These are phyloP conservation scores for Albatrellus ellisii DNA, from an alignment of 768 basidiomycete species.

Conservation along the genomic window DNA sequence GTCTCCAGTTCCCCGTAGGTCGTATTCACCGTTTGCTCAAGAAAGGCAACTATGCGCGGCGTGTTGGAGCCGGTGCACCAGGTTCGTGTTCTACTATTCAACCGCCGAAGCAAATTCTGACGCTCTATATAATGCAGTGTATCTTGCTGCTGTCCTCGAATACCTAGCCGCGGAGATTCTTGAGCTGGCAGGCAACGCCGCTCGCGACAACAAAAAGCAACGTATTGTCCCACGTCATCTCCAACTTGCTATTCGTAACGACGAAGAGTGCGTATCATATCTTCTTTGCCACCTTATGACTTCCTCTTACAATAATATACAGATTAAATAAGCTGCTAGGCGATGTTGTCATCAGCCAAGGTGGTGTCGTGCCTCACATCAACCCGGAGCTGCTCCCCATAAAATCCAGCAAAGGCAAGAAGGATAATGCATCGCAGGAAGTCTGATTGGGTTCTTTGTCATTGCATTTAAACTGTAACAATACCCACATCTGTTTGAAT, in stretches of 20 bases:
- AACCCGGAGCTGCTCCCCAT: constrained; percentile 21
- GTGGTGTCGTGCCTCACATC: constrained; percentile 74
- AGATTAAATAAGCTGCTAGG: constrained; percentile 74
- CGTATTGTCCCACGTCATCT: constrained; percentile 90
- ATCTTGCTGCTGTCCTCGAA: constrained; percentile 82
- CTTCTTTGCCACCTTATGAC: not conserved
- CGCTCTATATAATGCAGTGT: constrained; percentile 32
- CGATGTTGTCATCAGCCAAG: constrained; percentile 80
- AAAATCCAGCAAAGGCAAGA: constrained; percentile 5
- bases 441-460: not conserved
- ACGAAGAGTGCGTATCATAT: constrained; percentile 49
- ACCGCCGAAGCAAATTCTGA: not conserved
- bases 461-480: no score
- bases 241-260: constrained; percentile 84
- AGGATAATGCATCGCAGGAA: constrained; percentile 4
- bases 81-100: constrained; percentile 27
- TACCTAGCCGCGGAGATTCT: constrained; percentile 89
- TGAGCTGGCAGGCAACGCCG: constrained; percentile 80
- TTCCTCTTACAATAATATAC: constrained; percentile 1
- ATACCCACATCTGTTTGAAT: no score
- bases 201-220: constrained; percentile 73
- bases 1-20: constrained; percentile 67
- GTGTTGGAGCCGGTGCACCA: constrained; percentile 78
- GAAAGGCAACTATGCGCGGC: constrained; percentile 59
- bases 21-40: constrained; percentile 74